A percentile compares a stretch with the other conserved stretches of the same genome.
These are phyloP conservation scores for Metschnikowia chrysomelidarum DNA, from an alignment of 805 yeast genomes.

Conservation along the genomic window DNA sequence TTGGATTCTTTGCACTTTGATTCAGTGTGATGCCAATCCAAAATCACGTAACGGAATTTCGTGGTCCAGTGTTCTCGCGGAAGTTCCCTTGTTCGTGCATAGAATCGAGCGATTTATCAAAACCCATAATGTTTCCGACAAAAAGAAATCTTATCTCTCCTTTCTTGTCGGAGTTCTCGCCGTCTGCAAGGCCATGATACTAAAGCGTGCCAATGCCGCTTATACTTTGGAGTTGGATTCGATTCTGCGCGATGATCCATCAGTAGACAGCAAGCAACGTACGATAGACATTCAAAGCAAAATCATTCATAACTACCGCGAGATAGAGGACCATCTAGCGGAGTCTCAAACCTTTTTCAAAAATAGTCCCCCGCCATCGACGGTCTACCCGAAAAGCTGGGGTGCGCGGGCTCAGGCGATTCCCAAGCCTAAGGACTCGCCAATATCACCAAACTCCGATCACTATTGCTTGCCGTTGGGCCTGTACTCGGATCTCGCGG, in stretches of 20 bases:
- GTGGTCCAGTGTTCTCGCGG: constrained; percentile 15
- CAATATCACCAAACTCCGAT: constrained; percentile 24
- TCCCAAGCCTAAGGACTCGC: constrained; percentile 5
- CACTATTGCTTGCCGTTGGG: constrained; percentile 39
- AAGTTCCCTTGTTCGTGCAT: constrained; percentile 14
- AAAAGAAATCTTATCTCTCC: constrained; percentile 14
- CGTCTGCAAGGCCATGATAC: constrained; percentile 28
- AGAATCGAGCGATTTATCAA: constrained; percentile 18
- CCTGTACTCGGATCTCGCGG: constrained; percentile 32
- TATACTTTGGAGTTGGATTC: constrained; percentile 1
- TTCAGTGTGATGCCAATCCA: constrained; percentile 9
- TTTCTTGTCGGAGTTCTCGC: constrained; percentile 27
- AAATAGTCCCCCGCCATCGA: constrained; percentile 25
- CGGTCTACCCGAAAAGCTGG: constrained; percentile 34
- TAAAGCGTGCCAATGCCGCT: constrained; percentile 29
- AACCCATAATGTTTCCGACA: constrained; percentile 13
- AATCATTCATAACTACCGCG: constrained; percentile 24
- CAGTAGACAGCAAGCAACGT: constrained; percentile 19
- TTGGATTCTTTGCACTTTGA: constrained; percentile 14
- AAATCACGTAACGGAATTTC: constrained; percentile 3
- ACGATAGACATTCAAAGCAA: constrained; percentile 29
- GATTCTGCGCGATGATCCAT: constrained; percentile 8
- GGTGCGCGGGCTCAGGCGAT: constrained; percentile 17
- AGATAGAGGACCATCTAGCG: constrained; percentile 24
- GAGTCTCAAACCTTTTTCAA: constrained; percentile 27